Evolutionary conservation across 2,329 filamentous ascomycete species (phyloP), one percentile per base, ranked within the genome.

Genomic region (Stemphylium beticola): DNA sequence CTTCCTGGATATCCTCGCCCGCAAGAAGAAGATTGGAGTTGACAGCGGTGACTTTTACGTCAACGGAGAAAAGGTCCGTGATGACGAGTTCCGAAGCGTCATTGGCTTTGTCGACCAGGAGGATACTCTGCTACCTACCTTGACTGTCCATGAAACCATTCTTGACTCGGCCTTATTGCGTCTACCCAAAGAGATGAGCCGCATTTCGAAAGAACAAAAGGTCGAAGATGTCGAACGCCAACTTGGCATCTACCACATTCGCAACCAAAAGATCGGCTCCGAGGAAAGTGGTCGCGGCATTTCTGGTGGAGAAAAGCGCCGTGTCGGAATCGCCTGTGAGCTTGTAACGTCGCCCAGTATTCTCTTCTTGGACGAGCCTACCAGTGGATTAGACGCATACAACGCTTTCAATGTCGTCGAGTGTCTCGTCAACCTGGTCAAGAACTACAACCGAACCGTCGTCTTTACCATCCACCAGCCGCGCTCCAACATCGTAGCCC

Each of bases 381-480:
- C 95, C 0, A 98, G 93, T 70, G 95, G 95, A 49, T 82, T 98
- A 18, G 95, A 99, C 74, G 92, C 95, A 1, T 99, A 88, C 81
- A 99, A 99, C 72, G 96, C 96, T 5, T 99, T 95, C 81, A 99
- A 99, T 61, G 95, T 99, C 34, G 87, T 99, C 22, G 95, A 99
- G 74, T 98, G 93, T 68, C 83, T 99, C 9, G 93, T 98, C 34
- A 96, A 90, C 1, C 79, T 99, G 39, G 95, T 96, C 46, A 97
- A 96, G 80, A 95, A 87, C 37, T 99, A 98, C 79, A 96, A 97
- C 78, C 86, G 96, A 57, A 99, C 96, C 0, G 92, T 99, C 50
- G 90, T 99, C 58, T 97, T 99, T 78, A 99, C 95, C 12, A 99
- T 99, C 61, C 95, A 99, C 74, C 95, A 99, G 70, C 95, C 95